Conservation (phyloP, 208 protist genomes). For the Polymyxa betae region DNA sequence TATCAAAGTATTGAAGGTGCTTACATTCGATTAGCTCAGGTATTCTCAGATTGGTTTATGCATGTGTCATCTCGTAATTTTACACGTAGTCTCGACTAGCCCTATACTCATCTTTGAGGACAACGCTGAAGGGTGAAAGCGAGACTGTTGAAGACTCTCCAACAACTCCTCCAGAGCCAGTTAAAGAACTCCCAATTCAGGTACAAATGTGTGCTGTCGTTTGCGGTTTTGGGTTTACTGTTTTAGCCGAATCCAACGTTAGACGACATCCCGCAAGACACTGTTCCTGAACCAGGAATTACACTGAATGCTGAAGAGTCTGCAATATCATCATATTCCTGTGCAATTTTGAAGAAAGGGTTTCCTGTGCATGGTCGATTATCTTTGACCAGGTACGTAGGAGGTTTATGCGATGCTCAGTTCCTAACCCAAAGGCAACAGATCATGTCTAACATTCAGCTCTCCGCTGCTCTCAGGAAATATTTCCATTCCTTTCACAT, state of each 20-base stretch:
- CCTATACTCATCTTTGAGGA: not conserved
- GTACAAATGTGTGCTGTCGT: no score
- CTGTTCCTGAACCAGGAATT: no score
- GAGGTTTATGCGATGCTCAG: not conserved
- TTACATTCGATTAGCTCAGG: slow-evolving; percentile 4
- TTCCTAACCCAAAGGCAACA: not conserved
- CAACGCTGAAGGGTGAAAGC: not conserved
- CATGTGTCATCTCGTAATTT: not conserved
- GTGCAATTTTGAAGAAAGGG: slow-evolving; percentile 31
- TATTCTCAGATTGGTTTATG: not conserved
- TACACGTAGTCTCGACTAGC: not conserved
- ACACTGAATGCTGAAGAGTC: not conserved
- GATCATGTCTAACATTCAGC: not conserved
- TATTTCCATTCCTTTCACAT: not conserved
- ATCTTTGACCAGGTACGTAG: not conserved
- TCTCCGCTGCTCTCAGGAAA: not conserved
- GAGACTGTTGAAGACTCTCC: not conserved
- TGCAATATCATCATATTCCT: slow-evolving; percentile 19
- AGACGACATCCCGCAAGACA: not conserved
- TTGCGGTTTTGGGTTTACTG: not conserved
- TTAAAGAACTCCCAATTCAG: not conserved
- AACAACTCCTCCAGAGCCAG: not conserved
- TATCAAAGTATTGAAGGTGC: not conserved
- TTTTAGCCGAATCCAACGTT: not conserved
- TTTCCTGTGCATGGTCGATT: slow-evolving; percentile 15